These are phyloP conservation scores for Neurospora sp. DNA, from an alignment of 495 filamentous ascomycete genomes.

Conservation along the genomic window DNA sequence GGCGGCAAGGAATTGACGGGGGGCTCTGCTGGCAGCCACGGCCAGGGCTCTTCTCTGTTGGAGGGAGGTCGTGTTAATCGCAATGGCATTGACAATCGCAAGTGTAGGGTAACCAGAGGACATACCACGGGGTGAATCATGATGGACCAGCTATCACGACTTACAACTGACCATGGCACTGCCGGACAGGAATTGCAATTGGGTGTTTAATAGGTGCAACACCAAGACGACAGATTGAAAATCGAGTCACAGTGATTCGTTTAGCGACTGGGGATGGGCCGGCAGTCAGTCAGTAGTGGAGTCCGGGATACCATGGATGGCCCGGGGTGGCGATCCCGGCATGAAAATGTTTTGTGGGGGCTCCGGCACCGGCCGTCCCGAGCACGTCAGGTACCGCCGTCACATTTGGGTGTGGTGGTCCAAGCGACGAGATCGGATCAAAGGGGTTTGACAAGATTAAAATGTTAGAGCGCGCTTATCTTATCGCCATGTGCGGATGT, in stretches of 20 bases:
- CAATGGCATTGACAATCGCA: not conserved
- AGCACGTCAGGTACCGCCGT: not conserved
- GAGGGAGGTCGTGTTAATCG: not conserved
- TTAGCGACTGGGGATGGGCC: not conserved
- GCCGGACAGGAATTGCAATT: not conserved
- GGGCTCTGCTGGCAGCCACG: slow-evolving; percentile 14
- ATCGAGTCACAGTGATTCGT: not conserved
- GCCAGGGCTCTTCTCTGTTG: slow-evolving; percentile 19
- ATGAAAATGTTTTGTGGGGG: not conserved
- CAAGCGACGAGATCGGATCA: not conserved
- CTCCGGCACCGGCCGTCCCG: not conserved
- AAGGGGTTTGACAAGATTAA: not conserved
- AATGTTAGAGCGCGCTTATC: not conserved
- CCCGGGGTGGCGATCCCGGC: not conserved
- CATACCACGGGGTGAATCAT: slow-evolving; percentile 20
- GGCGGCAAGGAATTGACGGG: slow-evolving; percentile 9
- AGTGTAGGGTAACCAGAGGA: not conserved
- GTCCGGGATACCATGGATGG: not conserved
- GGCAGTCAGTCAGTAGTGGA: not conserved
- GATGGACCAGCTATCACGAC: slow-evolving; percentile 1
- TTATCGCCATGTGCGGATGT: not conserved
- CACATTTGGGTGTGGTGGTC: not conserved
- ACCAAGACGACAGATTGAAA: not conserved
- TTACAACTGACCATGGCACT: slow-evolving; percentile 6
- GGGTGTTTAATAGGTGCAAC: not conserved